These are phyloP conservation scores for sunflower (Helianthus annuus) DNA, from an alignment of 129 eudicot genomes.

Conservation along the genomic window HanXRQr2.0-SUNRISE NC_035439.2:124721297-124721796, in stretches of 20 bases:
- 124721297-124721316: background rate
- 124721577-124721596: slow-evolving; percentile 96
- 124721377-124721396: background rate
- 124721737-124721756: too few species aligned
- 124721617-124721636: slow-evolving; percentile 88
- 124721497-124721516: slow-evolving; percentile 1
- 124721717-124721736: too few species aligned
- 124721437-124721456: background rate
- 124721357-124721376: background rate
- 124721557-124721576: slow-evolving; percentile 97
- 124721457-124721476: background rate
- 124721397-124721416: slow-evolving; percentile 10
- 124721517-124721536: slow-evolving; percentile 5
- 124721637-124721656: slow-evolving; percentile 93
- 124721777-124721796: too few species aligned
- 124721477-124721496: background rate
- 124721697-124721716: too few species aligned
- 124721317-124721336: background rate
- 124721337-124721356: background rate
- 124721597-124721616: slow-evolving; percentile 89
- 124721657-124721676: slow-evolving; percentile 45
- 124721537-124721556: slow-evolving; percentile 93
- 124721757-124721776: too few species aligned
- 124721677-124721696: background rate
- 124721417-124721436: background rate